These are phyloP conservation scores for Arabidopsis hybrid DNA, from an alignment of 441 rosid genomes.

Conservation along the genomic window DNA sequence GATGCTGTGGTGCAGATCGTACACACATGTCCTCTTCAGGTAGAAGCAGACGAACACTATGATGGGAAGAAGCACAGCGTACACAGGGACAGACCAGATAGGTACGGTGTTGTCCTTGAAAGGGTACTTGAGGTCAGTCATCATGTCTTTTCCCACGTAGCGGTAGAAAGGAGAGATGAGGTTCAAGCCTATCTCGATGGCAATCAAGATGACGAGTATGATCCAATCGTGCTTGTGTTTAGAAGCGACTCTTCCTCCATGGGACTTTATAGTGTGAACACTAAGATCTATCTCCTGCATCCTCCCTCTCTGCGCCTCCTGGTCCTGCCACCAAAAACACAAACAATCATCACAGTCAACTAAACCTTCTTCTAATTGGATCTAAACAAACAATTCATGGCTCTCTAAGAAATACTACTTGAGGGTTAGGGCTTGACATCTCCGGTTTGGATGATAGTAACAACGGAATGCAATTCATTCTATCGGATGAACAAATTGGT, in stretches of 20 bases:
- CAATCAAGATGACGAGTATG: slow-evolving; percentile 55
- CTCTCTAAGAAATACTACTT: slow-evolving; percentile 1
- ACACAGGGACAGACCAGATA: slow-evolving; percentile 66
- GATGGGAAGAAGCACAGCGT: slow-evolving; percentile 61
- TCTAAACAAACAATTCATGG: neutral
- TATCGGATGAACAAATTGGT: neutral
- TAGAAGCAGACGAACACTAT: slow-evolving; percentile 52
- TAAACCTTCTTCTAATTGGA: neutral
- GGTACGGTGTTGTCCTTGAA: slow-evolving; percentile 63
- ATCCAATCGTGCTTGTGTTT: slow-evolving; percentile 71
- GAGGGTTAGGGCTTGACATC: slow-evolving; percentile 12
- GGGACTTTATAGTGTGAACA: slow-evolving; percentile 53
- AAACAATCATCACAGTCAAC: slow-evolving; percentile 4
- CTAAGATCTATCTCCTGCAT: slow-evolving; percentile 51
- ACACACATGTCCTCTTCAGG: slow-evolving; percentile 51
- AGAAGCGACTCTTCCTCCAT: slow-evolving; percentile 59
- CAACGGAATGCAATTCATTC: slow-evolving; percentile 37
- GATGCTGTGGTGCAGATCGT: slow-evolving; percentile 70
- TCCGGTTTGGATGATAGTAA: slow-evolving; percentile 13
- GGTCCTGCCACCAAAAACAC: slow-evolving; percentile 9
- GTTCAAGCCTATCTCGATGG: slow-evolving; percentile 48
- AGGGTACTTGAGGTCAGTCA: slow-evolving; percentile 69
- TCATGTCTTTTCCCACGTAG: slow-evolving; percentile 70
- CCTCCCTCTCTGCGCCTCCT: slow-evolving; percentile 45
- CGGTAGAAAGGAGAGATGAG: slow-evolving; percentile 66